phyloP scores from a whole-genome alignment of 2,329 filamentous ascomycete species.

The Scytalidium lignicola region DNA sequence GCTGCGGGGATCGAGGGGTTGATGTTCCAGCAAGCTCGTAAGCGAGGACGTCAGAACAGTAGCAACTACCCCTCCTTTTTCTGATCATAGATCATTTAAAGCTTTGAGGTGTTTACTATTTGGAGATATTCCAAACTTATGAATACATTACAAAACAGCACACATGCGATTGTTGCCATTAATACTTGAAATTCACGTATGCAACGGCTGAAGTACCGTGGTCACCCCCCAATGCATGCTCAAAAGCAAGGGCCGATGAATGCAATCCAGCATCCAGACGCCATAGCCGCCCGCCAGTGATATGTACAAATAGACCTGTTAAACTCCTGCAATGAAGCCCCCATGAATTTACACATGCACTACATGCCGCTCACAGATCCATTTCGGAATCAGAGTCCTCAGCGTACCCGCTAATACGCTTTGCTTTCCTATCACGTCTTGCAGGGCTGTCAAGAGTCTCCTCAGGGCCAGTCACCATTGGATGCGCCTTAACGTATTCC shows the following conservation, averaged over 20 bases:
- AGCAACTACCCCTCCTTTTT: neutral
- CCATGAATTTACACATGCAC: conserved; percentile 1
- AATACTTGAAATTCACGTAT: neutral
- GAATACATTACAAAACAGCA: neutral
- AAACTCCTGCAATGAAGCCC: neutral
- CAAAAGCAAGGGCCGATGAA: neutral
- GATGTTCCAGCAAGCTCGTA: conserved; percentile 6
- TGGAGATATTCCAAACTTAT: neutral
- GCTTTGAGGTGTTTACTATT: neutral
- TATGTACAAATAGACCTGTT: neutral
- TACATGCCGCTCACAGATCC: conserved; percentile 13
- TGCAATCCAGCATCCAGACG: neutral
- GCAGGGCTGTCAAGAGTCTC: conserved; percentile 24
- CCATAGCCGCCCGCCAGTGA: neutral
- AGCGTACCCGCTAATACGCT: conserved; percentile 26
- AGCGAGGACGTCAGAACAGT: neutral
- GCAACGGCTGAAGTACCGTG: neutral
- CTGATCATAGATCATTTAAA: neutral
- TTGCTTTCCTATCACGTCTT: conserved; percentile 27
- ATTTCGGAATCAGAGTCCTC: conserved; percentile 25
- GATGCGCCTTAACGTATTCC: conserved; percentile 49
- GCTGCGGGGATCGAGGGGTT: conserved; percentile 14
- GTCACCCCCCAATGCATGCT: neutral
- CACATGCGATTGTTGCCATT: neutral
- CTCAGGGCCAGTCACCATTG: conserved; percentile 33